These are phyloP conservation scores for Starmerella ratchasimensis DNA, from an alignment of 805 yeast genomes.

Conservation along the genomic window DNA sequence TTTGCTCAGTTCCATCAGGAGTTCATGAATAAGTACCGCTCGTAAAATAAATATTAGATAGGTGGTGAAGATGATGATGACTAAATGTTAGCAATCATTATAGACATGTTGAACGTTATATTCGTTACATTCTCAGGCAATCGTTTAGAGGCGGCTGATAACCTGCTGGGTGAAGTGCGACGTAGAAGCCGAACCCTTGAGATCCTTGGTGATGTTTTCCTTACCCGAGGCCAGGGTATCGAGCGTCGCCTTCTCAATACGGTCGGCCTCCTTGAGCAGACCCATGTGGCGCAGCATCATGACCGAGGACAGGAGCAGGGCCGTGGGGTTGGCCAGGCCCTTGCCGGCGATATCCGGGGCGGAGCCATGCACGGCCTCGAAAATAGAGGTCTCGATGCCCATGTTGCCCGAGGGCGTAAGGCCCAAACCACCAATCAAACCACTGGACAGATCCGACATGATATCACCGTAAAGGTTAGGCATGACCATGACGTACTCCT, in stretches of 20 bases:
- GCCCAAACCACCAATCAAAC: conserved; percentile 97
- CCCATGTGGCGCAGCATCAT: conserved; percentile 99
- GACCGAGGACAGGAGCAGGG: conserved; percentile 83
- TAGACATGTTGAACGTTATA: background rate
- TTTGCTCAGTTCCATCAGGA: conserved; percentile 69
- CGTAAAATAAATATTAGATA: background rate
- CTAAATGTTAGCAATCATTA: background rate
- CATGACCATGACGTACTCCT: conserved; percentile 90
- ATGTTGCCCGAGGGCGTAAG: conserved; percentile 98
- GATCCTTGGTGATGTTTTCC: conserved; percentile 91
- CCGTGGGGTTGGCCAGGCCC: conserved; percentile 98
- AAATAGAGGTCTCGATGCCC: conserved; percentile 95
- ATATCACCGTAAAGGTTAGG: conserved; percentile 99
- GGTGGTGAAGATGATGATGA: background rate
- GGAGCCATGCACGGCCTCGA: conserved; percentile 99
- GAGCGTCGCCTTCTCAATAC: conserved; percentile 75
- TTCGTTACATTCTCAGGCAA: background rate
- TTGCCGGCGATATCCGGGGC: conserved; percentile 99
- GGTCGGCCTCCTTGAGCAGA: conserved; percentile 63
- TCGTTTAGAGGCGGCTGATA: conserved; percentile 38
- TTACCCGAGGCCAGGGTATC: conserved; percentile 87
- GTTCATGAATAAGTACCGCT: conserved; percentile 45
- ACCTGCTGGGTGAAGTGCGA: conserved; percentile 83
- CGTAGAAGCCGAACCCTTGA: conserved; percentile 86
- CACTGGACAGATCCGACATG: conserved; percentile 94